Percentiles rank a stretch among this genome's conserved stretches.
Conservation (phyloP, 2,329 filamentous ascomycete genomes). For the Amylocarpus encephaloides region DNA sequence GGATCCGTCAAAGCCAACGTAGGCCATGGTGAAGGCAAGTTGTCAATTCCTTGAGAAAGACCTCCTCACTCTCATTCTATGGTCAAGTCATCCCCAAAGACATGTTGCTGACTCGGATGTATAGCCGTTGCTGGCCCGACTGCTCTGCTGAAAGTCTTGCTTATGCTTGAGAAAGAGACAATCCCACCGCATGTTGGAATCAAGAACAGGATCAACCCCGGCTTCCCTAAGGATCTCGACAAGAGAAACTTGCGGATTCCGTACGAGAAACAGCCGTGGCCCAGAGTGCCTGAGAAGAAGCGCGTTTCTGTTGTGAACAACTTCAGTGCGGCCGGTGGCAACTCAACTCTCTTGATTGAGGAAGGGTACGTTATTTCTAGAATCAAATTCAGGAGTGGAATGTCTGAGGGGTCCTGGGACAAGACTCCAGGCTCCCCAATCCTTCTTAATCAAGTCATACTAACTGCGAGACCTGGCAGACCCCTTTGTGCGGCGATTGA, state of each 20-base stretch:
- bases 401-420: no score
- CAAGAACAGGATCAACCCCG: conserved; percentile 25
- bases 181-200: conserved; percentile 23
- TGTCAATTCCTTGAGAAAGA: no score
- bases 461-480: no score
- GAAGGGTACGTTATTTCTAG: no score
- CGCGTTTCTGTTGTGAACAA: conserved; percentile 46
- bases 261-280: neutral
- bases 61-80: no score
- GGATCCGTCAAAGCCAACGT: conserved; percentile 37
- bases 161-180: conserved; percentile 21
- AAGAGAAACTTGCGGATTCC: conserved; percentile 41
- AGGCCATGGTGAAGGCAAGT: conserved; percentile 29
- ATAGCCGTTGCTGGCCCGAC: conserved; percentile 24
- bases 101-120: no score
- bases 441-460: no score
- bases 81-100: no score
- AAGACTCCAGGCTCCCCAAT: no score
- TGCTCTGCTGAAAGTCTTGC: conserved; percentile 25
- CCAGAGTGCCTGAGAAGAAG: conserved; percentile 18
- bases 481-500: no score
- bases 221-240: conserved; percentile 35
- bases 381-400: no score
- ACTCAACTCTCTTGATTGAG: conserved; percentile 16
- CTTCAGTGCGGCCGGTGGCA: conserved; percentile 35